phyloP scores from a whole-genome alignment of 2,329 filamentous ascomycete species.

The Fusarium buxicola region DNA sequence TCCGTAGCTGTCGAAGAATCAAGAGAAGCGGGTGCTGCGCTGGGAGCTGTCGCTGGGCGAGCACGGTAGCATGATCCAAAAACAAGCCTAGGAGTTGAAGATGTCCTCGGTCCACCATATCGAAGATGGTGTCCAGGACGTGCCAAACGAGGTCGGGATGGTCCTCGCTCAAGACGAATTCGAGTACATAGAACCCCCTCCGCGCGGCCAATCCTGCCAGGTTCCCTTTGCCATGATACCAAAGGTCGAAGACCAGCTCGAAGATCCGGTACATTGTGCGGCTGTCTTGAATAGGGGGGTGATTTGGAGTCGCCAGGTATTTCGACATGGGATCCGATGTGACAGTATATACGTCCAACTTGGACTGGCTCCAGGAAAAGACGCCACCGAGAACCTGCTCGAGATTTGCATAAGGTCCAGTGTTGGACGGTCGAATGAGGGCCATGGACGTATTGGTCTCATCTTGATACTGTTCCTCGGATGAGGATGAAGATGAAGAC shows the following conservation, averaged over 20 bases:
- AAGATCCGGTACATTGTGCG: conserved; percentile 56
- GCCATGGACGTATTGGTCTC: conserved; percentile 28
- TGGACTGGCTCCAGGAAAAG: conserved; percentile 51
- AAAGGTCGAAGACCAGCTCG: conserved; percentile 53
- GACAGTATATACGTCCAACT: conserved; percentile 47
- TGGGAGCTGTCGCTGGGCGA: conserved; percentile 47
- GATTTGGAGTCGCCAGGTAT: conserved; percentile 51
- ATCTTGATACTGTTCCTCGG: conserved; percentile 25
- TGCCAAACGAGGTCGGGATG: conserved; percentile 55
- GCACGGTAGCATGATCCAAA: conserved; percentile 47
- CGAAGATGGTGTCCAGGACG: conserved; percentile 53
- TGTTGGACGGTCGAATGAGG: conserved; percentile 40
- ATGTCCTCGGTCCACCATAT: conserved; percentile 53
- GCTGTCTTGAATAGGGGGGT: conserved; percentile 53
- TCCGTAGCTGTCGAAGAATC: conserved; percentile 49
- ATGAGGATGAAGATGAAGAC: conserved; percentile 17
- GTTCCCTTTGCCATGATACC: conserved; percentile 51
- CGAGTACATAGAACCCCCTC: conserved; percentile 51
- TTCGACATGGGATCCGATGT: conserved; percentile 52
- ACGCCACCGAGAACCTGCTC: conserved; percentile 51
- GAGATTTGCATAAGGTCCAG: conserved; percentile 45
- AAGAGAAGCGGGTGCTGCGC: conserved; percentile 49
- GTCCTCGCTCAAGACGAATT: conserved; percentile 52
- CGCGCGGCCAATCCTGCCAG: conserved; percentile 53
- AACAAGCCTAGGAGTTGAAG: conserved; percentile 51